phyloP scores from a whole-genome alignment of 768 basidiomycete species.

The Leucocoprinus sp. region DNA sequence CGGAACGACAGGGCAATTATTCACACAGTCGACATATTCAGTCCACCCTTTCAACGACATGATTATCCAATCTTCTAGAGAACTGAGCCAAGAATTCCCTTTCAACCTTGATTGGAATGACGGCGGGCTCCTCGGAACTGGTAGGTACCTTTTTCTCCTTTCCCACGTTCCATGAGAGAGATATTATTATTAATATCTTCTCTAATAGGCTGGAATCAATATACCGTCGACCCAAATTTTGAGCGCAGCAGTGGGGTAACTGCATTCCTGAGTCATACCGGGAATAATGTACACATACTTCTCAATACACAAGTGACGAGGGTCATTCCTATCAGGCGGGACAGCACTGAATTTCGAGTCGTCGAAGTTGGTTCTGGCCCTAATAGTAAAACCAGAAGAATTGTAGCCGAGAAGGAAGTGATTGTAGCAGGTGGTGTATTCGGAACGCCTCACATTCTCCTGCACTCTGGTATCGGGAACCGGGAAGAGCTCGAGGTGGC shows the following conservation, averaged over 20 bases:
- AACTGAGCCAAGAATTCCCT: slow-evolving; percentile 10
- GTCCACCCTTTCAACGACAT: slow-evolving; percentile 9
- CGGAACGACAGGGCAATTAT: slow-evolving; percentile 7
- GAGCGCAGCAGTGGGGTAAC: slow-evolving; percentile 14
- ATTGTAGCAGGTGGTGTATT: slow-evolving; percentile 26
- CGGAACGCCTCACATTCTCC: slow-evolving; percentile 19
- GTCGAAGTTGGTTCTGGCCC: slow-evolving; percentile 8
- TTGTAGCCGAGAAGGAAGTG: slow-evolving; percentile 22
- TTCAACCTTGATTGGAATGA: slow-evolving; percentile 12
- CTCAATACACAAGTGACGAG: slow-evolving; percentile 12
- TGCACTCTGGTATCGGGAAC: slow-evolving; percentile 21
- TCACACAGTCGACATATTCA: neutral
- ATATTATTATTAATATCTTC: neutral
- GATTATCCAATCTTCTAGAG: neutral
- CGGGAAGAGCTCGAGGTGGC: slow-evolving; percentile 10
- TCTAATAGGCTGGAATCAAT: slow-evolving; percentile 6
- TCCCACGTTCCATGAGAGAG: neutral
- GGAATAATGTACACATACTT: slow-evolving; percentile 9
- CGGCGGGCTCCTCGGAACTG: slow-evolving; percentile 10
- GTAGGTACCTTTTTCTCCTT: neutral
- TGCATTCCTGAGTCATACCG: slow-evolving; percentile 8
- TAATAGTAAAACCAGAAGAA: neutral
- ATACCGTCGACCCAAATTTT: slow-evolving; percentile 6
- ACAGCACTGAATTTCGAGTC: slow-evolving; percentile 10
- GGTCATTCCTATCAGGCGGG: slow-evolving; percentile 1